Evolutionary conservation across 2,329 filamentous ascomycete genomes (phyloP).

Genomic region (Dryadomyces sulphureus): DNA sequence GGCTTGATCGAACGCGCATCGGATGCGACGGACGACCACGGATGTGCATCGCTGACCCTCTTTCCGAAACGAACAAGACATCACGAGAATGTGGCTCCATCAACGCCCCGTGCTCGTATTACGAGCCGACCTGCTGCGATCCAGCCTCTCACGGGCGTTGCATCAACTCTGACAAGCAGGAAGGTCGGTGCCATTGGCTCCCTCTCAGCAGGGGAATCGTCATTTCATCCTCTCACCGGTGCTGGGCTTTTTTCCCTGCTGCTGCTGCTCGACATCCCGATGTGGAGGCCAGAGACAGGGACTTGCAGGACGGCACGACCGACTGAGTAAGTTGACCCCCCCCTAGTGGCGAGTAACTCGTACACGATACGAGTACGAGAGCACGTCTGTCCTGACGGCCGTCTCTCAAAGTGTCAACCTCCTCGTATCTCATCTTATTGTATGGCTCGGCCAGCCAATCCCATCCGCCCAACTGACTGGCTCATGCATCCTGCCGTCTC

Average conservation of each 20-base stretch:
- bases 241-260: too few relatives aligned
- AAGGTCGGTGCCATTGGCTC: not conserved
- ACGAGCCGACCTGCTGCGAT: too few relatives aligned
- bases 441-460: not conserved
- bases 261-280: not conserved
- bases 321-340: too few relatives aligned
- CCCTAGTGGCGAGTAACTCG: not conserved
- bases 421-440: not conserved
- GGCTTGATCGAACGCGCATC: not conserved
- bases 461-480: not conserved
- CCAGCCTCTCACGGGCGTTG: too few relatives aligned
- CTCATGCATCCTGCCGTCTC: not conserved
- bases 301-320: too few relatives aligned
- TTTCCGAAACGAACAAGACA: not conserved
- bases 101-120: not conserved
- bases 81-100: not conserved
- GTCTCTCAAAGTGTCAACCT: not conserved
- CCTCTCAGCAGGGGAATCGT: not conserved
- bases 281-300: not conserved
- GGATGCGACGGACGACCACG: too few relatives aligned
- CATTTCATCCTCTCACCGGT: not conserved
- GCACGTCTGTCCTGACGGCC: too few relatives aligned
- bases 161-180: too few relatives aligned
- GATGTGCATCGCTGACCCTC: not conserved
- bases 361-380: too few relatives aligned